Percentiles rank a stretch among this genome's conserved stretches.
These are phyloP conservation scores for Hanseniaspora thailandica DNA, from an alignment of 805 yeast species.

Conservation along the genomic window DNA sequence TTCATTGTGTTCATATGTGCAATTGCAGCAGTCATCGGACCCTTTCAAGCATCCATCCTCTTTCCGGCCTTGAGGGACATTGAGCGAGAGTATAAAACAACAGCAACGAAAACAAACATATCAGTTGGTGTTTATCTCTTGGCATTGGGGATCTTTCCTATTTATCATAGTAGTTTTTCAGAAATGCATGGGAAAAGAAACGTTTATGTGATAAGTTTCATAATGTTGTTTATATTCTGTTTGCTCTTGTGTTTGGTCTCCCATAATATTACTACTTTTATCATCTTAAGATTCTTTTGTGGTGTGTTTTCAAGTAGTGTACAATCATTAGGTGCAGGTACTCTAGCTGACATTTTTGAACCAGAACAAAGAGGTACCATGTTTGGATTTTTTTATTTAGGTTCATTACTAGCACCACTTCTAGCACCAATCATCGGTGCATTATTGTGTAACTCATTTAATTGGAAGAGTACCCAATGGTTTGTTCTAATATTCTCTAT, in stretches of 20 bases:
- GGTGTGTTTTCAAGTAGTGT: slow-evolving; percentile 81
- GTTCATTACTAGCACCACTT: slow-evolving; percentile 71
- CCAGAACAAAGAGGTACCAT: slow-evolving; percentile 64
- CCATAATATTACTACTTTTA: slow-evolving; percentile 48
- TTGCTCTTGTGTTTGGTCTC: slow-evolving; percentile 57
- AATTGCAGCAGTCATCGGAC: slow-evolving; percentile 65
- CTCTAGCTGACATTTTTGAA: slow-evolving; percentile 59
- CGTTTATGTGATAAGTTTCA: slow-evolving; percentile 58
- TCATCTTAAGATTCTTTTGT: slow-evolving; percentile 55
- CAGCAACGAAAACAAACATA: slow-evolving; percentile 52
- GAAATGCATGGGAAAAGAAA: slow-evolving; percentile 66
- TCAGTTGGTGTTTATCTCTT: slow-evolving; percentile 70
- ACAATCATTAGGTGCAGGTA: slow-evolving; percentile 83
- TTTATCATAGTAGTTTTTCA: slow-evolving; percentile 81
- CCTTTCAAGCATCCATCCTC: slow-evolving; percentile 79
- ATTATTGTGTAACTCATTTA: slow-evolving; percentile 55
- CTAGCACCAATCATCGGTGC: slow-evolving; percentile 75
- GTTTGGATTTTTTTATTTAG: slow-evolving; percentile 69
- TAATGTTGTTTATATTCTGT: slow-evolving; percentile 50
- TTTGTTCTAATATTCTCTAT: slow-evolving; percentile 60
- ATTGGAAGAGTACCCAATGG: slow-evolving; percentile 89
- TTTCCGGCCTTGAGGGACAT: slow-evolving; percentile 65
- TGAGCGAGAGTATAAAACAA: slow-evolving; percentile 42
- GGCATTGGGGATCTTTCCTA: slow-evolving; percentile 65
- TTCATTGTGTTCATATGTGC: slow-evolving; percentile 57